Base-by-base conservation (phyloP, 257 asterid genomes). In the Euphrasia confusa region DNA sequence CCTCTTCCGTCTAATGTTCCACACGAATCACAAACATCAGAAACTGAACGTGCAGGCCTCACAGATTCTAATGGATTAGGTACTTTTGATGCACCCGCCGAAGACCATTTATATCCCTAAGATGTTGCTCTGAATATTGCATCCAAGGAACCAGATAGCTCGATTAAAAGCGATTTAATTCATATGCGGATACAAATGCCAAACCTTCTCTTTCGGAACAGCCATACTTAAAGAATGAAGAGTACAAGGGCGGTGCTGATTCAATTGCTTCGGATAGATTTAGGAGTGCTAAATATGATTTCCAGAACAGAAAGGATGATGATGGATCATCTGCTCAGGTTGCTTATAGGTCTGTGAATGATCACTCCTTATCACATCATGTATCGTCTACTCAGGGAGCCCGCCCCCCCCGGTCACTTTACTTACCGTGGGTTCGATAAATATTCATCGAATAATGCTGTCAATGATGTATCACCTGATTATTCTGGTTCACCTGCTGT, bases 51-150 rank as follows among this genome's bases (percentile, higher is more conserved):
- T 58, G 68, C 64, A 15, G 80, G 76, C 48, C 64, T 47, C 54
- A 67, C 77, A 33, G 80, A 81, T 74, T 78, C 81, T 55, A 78
- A 67, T 77, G 85, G 75, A 35, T 79, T 72, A 49, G 84, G 78
- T 68, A 73, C 78, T 72, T 83, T 91, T 49, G 86, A 76, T 75
- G 77, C 81, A 28, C 78, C 71, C 49, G 74, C 71, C 28, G 72
- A 63, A 49, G 74, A 75, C 72, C 77, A 10, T 67, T 27, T 63
- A 53, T 81, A 74, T 60, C 57, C 73, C 3, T 70, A 75, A 15
- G 74, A 27, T 61, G 59, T 44, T 33, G 68, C 44, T 71, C 71
- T 74, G 44, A 76, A 73, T 64, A 67, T 72, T 68, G 81, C 65
- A 58, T 52, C 40, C 59, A 71, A 71, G 64, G 80, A 84, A 68